Conservation (phyloP, 2,329 filamentous ascomycete species). For the Paecilomyces dactylethromorphus region DNA sequence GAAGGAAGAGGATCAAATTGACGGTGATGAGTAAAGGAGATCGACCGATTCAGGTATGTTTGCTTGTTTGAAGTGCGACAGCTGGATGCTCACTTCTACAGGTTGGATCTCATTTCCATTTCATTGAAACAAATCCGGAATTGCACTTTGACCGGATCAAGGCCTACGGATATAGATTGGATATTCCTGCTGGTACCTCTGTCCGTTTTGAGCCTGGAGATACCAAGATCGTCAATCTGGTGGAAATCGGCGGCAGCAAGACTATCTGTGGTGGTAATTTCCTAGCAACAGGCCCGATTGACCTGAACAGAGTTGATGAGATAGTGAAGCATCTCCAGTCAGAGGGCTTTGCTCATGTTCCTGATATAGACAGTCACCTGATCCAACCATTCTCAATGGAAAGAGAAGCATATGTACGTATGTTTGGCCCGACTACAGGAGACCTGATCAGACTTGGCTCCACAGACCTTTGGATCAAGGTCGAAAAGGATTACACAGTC, state of each 20-base stretch:
- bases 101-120: slow-evolving; percentile 91
- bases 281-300: slow-evolving; percentile 67
- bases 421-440: slow-evolving; percentile 90
- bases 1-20: slow-evolving; percentile 65
- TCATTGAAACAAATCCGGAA: slow-evolving; percentile 88
- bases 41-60: slow-evolving; percentile 71
- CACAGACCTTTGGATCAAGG: slow-evolving; percentile 83
- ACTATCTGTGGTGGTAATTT: slow-evolving; percentile 80
- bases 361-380: slow-evolving; percentile 53
- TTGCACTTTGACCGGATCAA: slow-evolving; percentile 79
- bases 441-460: slow-evolving; percentile 75
- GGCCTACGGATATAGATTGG: slow-evolving; percentile 78
- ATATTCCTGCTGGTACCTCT: slow-evolving; percentile 86
- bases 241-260: slow-evolving; percentile 76
- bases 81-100: slow-evolving; percentile 16
- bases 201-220: slow-evolving; percentile 93
- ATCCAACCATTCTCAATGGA: slow-evolving; percentile 66
- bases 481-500: slow-evolving; percentile 75
- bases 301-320: slow-evolving; percentile 54
- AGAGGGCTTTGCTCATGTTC: slow-evolving; percentile 71
- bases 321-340: slow-evolving; percentile 62
- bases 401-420: slow-evolving; percentile 68
- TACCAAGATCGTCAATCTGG: slow-evolving; percentile 79
- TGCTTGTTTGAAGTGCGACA: too few relatives aligned
- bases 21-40: slow-evolving; percentile 82